Evolutionary conservation across 352 stramenopile species (phyloP), one percentile per base, ranked within the genome.

Genomic region (Globisporangium spinosum): DNA sequence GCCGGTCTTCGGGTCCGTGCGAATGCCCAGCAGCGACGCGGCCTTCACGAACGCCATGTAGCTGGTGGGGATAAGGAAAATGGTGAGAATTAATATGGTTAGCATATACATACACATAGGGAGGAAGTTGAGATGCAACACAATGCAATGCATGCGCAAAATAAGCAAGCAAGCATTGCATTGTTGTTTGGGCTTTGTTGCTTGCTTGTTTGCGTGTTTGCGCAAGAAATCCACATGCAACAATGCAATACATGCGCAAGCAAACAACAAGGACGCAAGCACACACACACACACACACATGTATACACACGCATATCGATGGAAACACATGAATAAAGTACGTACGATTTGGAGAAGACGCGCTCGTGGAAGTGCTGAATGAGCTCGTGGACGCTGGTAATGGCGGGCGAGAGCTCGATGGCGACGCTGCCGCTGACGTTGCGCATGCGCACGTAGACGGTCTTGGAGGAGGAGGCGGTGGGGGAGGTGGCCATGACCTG

Each of bases 391-490:
- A 85, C 70, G 3, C 62, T 78, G 6, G 62, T 58, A 6, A 85
- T 62, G 0, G 55, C 53, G 2, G 80, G 68, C n/a, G 73, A 67
- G 64, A 93, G 54, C 67, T 87, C 77, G 49, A 91, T 70, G 3
- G 80, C 73, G 43, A 90, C 77, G 35, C 72, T 90, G 69, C 81
- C 85, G 8, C 70, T 74, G 3, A 88, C 70, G 62, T 91, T 80
- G 68, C 87, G 86, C 84, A 93, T 93, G 67, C 84, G 82, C 55
- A 93, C 76, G 64, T 79, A 89, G 27, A 93, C 72, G 25, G 81
- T 91, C 54, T 62, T 70, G 10, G 22, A 17, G 3, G 22, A 3
- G 65, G 58, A 53, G 47, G 65, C 38, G n/a, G 67, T 54, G 40
- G 69, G 51, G 40, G 72, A 62, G 32, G 56, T 68, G 9, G 76